Percentiles rank a stretch among this genome's conserved stretches.
Evolutionary conservation across 2,329 filamentous ascomycete genomes (phyloP).

Genomic region (Colletotrichum sp.): DNA sequence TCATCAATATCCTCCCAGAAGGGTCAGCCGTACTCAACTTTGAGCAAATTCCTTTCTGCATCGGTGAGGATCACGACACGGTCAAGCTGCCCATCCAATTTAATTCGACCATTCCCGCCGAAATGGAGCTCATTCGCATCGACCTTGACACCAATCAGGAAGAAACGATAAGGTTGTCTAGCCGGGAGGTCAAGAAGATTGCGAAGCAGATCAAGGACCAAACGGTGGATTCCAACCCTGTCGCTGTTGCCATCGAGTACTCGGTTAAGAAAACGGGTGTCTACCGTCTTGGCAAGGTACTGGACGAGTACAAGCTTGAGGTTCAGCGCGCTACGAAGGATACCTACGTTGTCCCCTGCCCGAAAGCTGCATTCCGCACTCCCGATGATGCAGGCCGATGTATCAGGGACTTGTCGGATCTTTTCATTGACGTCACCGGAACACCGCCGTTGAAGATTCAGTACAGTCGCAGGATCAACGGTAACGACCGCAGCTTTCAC

Average conservation of each 20-base stretch:
- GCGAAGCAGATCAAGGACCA: constrained; percentile 72
- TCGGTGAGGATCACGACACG: constrained; percentile 67
- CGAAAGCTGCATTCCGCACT: constrained; percentile 75
- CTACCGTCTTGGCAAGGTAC: constrained; percentile 82
- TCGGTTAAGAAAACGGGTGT: constrained; percentile 85
- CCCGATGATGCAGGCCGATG: constrained; percentile 73
- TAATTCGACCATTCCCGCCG: constrained; percentile 88
- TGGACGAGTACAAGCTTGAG: constrained; percentile 94
- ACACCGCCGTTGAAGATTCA: constrained; percentile 91
- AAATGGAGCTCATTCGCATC: constrained; percentile 86
- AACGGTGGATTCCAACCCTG: constrained; percentile 63
- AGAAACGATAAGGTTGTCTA: constrained; percentile 78
- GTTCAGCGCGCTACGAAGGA: constrained; percentile 79
- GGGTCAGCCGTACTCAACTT: constrained; percentile 92
- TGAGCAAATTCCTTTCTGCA: constrained; percentile 78
- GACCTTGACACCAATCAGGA: constrained; percentile 83
- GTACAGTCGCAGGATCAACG: constrained; percentile 88
- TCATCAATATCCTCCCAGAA: constrained; percentile 96
- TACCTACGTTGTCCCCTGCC: constrained; percentile 85
- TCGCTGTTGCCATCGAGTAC: constrained; percentile 73
- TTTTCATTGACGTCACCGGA: constrained; percentile 83
- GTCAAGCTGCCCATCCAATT: constrained; percentile 83
- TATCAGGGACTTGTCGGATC: constrained; percentile 84
- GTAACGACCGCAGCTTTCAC: constrained; percentile 81
- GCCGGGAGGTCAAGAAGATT: constrained; percentile 76